Evolutionary conservation across 2,329 filamentous ascomycete species (phyloP).

Genomic region (Sarocladiaceae sp.): DNA sequence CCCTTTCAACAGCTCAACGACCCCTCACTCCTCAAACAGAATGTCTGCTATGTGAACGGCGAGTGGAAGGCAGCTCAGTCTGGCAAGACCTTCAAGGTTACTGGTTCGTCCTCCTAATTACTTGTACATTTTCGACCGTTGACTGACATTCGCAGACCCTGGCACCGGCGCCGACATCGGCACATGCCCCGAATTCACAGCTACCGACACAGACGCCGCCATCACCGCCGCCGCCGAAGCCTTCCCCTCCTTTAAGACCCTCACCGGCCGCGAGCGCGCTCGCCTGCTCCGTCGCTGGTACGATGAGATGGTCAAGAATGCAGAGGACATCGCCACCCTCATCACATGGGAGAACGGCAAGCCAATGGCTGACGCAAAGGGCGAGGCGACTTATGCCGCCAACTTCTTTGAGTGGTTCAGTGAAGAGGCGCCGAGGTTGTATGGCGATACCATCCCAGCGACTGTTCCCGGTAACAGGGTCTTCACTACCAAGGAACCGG

Average conservation of each 20-base stretch:
- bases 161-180: slow-evolving; percentile 76
- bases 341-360: slow-evolving; percentile 92
- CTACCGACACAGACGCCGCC: slow-evolving; percentile 69
- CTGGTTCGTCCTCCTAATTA: slow-evolving; percentile 39
- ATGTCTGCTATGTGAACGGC: slow-evolving; percentile 82
- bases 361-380: slow-evolving; percentile 66
- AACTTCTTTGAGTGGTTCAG: slow-evolving; percentile 77
- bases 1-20: slow-evolving; percentile 59
- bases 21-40: slow-evolving; percentile 74
- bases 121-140: neutral
- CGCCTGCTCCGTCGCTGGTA: slow-evolving; percentile 75
- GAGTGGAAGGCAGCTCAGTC: slow-evolving; percentile 83
- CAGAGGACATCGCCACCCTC: slow-evolving; percentile 72
- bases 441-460: slow-evolving; percentile 69
- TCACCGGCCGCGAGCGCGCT: slow-evolving; percentile 67
- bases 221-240: slow-evolving; percentile 79
- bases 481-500: slow-evolving; percentile 73
- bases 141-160: slow-evolving; percentile 53
- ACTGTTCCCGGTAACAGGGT: slow-evolving; percentile 67
- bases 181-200: slow-evolving; percentile 76
- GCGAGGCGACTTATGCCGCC: slow-evolving; percentile 66
- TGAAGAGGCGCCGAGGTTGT: slow-evolving; percentile 67
- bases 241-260: slow-evolving; percentile 62
- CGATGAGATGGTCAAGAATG: slow-evolving; percentile 70
- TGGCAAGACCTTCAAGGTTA: slow-evolving; percentile 85